These are phyloP conservation scores for Clathrospora elynae DNA, from an alignment of 2,329 filamentous ascomycete genomes.

Conservation along the genomic window DNA sequence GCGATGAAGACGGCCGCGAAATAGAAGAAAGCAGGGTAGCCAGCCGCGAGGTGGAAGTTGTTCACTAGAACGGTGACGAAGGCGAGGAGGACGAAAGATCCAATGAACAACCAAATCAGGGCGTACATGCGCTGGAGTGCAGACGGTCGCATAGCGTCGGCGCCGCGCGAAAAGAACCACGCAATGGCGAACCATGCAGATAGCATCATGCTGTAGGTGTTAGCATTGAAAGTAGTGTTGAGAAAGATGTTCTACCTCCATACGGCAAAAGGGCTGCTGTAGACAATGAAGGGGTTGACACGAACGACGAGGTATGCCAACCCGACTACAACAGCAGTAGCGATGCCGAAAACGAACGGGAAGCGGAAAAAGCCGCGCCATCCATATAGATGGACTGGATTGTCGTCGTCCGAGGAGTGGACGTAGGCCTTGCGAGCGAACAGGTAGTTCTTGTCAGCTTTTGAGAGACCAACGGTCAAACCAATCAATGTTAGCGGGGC, in stretches of 20 bases:
- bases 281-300: slow-evolving; percentile 87
- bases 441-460: slow-evolving; percentile 83
- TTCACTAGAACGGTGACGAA: slow-evolving; percentile 76
- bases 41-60: slow-evolving; percentile 71
- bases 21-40: slow-evolving; percentile 82
- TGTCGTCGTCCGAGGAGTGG: slow-evolving; percentile 63
- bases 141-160: slow-evolving; percentile 79
- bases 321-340: slow-evolving; percentile 71
- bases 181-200: slow-evolving; percentile 79
- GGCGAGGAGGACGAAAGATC: slow-evolving; percentile 76
- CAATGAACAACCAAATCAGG: slow-evolving; percentile 80
- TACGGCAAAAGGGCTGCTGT: slow-evolving; percentile 84
- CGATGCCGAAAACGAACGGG: slow-evolving; percentile 72
- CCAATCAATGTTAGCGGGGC: slow-evolving; percentile 74
- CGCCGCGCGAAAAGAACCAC: slow-evolving; percentile 81
- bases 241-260: slow-evolving; percentile 59
- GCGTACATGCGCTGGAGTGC: slow-evolving; percentile 83
- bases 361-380: slow-evolving; percentile 84
- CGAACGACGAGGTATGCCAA: slow-evolving; percentile 77
- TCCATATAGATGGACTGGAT: slow-evolving; percentile 70
- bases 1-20: slow-evolving; percentile 77
- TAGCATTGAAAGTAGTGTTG: background rate
- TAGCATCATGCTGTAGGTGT: slow-evolving; percentile 69
- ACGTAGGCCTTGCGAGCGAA: slow-evolving; percentile 71
- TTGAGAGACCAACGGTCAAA: slow-evolving; percentile 70